Evolutionary conservation across 306 rosid genomes (phyloP), one percentile per base, ranked within the genome.

Genomic region (Canavalia ensiformis): DNA sequence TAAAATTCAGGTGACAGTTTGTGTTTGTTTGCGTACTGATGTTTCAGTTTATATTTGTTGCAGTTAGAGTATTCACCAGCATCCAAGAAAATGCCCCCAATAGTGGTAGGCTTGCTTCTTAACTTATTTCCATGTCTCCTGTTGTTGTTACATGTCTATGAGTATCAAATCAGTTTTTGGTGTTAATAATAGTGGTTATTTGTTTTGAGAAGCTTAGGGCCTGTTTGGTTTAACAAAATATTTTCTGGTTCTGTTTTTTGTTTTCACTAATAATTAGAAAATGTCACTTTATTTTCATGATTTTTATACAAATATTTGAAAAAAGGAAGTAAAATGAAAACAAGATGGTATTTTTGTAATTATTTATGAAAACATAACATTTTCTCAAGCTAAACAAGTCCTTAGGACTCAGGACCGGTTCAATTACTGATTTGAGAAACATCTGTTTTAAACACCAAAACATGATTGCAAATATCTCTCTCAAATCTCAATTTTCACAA

Each of bases 11-110:
- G 30, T 79, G 84, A 31, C 63, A 67, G 79, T 72, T 84, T 46
- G 11, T 65, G 8, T 54, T 66, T 45, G 42, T 31, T 52, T 77
- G 55, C 62, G 6, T 65, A 44, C 4, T 29, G 35, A 84, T 63
- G 41, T 56, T 63, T 33, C 33, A 71, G 65, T 51, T 55, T 83
- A 25, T 31, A 6, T 70, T 82, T 86, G 52, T 86, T 86, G 89
- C 91, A 95, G 99, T 90, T 85, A 89, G 99, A 76, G 94, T 95
- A 82, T 95, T 95, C 82, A 95, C 97, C 77, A 91, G 90, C 89
- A 84, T 95, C 79, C 99, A 95, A 87, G 98, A 95, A 88, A 73
- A 81, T 75, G 94, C 99, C 7, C 98, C 99, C 12, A 80, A 34
- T 76, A 93, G 94, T 45, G 98, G 98, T 95, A 95, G 88, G 91